Conservation (phyloP, 2,329 filamentous ascomycete species). For the Aspergillus versicolor region DNA sequence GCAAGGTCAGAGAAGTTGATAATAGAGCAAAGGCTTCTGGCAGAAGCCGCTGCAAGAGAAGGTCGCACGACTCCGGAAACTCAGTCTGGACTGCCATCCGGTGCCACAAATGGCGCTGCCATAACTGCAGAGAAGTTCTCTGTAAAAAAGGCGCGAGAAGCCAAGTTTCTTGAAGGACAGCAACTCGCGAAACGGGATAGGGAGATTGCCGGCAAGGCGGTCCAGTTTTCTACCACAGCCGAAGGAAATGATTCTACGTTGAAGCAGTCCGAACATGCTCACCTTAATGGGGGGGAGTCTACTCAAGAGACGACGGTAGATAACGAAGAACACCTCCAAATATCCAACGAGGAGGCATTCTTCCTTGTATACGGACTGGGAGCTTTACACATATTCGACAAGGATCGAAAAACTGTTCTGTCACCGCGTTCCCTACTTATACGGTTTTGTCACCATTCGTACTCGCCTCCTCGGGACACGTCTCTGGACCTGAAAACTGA, state of each 20-base stretch:
- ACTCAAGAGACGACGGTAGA: slow-evolving; percentile 30
- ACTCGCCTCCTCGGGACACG: slow-evolving; percentile 59
- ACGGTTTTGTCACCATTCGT: slow-evolving; percentile 68
- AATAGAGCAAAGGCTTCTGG: slow-evolving; percentile 68
- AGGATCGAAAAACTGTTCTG: slow-evolving; percentile 41
- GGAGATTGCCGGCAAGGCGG: slow-evolving; percentile 54
- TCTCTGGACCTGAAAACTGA: slow-evolving; percentile 62
- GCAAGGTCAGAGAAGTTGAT: slow-evolving; percentile 84
- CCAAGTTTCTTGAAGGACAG: slow-evolving; percentile 24
- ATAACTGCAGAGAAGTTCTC: slow-evolving; percentile 33
- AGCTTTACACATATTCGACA: slow-evolving; percentile 60
- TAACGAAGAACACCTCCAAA: slow-evolving; percentile 82
- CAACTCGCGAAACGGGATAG: slow-evolving; percentile 17
- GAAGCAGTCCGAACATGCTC: slow-evolving; percentile 15
- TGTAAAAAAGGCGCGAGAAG: slow-evolving; percentile 34
- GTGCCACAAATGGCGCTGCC: slow-evolving; percentile 18
- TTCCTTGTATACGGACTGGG: slow-evolving; percentile 84
- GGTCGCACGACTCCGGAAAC: slow-evolving; percentile 16
- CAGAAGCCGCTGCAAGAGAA: slow-evolving; percentile 47
- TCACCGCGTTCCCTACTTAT: slow-evolving; percentile 59
- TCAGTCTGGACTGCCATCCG: slow-evolving; percentile 13
- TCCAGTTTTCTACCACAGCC: slow-evolving; percentile 68
- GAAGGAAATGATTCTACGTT: slow-evolving; percentile 60
- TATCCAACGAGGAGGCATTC: slow-evolving; percentile 87
- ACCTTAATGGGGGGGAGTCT: slow-evolving; percentile 14